A percentile compares a stretch with the other conserved stretches of the same genome.
Conservation (phyloP, 2,329 filamentous ascomycete genomes). For the Aspergillus aculeatus region DNA sequence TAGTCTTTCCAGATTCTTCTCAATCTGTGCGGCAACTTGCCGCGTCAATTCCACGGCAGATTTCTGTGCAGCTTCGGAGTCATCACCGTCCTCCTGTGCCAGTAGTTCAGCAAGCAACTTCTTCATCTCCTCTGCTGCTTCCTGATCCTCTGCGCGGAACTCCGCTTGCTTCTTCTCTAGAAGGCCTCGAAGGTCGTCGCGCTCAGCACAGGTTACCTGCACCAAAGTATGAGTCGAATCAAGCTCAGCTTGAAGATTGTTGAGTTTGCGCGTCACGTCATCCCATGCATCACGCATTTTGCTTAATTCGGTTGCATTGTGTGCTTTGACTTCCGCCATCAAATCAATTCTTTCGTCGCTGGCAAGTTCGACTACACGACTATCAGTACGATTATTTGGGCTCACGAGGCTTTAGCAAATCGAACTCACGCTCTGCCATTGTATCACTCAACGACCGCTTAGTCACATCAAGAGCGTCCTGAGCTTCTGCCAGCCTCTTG, state of each 20-base stretch:
- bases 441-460: conserved; percentile 39
- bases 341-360: conserved; percentile 41
- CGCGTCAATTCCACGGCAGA: conserved; percentile 41
- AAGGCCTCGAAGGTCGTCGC: conserved; percentile 40
- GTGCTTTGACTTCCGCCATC: conserved; percentile 37
- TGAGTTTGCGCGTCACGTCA: conserved; percentile 32
- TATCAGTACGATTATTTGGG: conserved; percentile 20
- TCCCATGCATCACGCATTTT: conserved; percentile 38
- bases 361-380: conserved; percentile 32
- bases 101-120: conserved; percentile 41
- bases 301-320: conserved; percentile 33
- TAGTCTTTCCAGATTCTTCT: conserved; percentile 51
- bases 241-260: conserved; percentile 40
- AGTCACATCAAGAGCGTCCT: conserved; percentile 35
- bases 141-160: conserved; percentile 42
- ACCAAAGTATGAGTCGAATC: conserved; percentile 40
- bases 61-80: conserved; percentile 33
- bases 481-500: conserved; percentile 39
- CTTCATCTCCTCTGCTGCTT: conserved; percentile 43
- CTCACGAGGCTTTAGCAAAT: neutral
- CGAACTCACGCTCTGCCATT: conserved; percentile 36
- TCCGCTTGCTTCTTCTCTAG: conserved; percentile 41
- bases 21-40: conserved; percentile 53
- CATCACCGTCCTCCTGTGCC: conserved; percentile 33
- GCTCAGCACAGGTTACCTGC: conserved; percentile 39